Base-by-base conservation (phyloP, 2,329 filamentous ascomycete species). In the Hymenoscyphus occultus region DNA sequence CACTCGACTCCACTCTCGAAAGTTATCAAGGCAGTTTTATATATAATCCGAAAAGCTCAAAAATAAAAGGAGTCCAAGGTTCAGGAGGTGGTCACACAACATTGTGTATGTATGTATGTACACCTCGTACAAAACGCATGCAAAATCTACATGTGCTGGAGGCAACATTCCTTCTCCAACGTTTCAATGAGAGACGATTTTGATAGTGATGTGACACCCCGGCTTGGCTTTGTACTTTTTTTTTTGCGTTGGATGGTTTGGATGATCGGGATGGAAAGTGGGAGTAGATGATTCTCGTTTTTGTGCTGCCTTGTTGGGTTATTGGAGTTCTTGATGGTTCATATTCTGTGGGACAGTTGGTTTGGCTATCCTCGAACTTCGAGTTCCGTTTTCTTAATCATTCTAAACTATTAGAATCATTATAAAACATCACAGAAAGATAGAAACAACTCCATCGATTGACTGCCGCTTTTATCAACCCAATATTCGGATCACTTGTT, bases 401-500 rank as follows among this genome's bases (percentile, higher is more conserved):
- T 16, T 2, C 45, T 16, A 14, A 16, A 51, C 14, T 22, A 51
- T 22, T 16, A 22, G 45, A 5, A 51, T 51, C 1, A 16, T 51
- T 13, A 32, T 22, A 32, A 13, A 58, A 35, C 2, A 31, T 6
- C 39, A 65, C 31, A n/a, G 16, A 58, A 39, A 58, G 65, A 68
- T 67, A 69, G 64, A 67, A 28, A 62, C 32, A 56, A 10, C 59
- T 65, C 28, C 56, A 32, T 63, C 58, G 68, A 60, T 65, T 40
- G 65, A 62, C 48, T 68, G 65, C 69, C 60, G 65, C 62, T 60
- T 28, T 45, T 59, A 56, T 45, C 62, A 51, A 12, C 62, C 61
- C 59, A 57, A 63, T 39, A 65, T 57, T 62, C 65, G 42, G 63
- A 56, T 22, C 4, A 56, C 9, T 54, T 68, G 70, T 69, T 69